Percentiles rank a stretch among this genome's conserved stretches.
These are phyloP conservation scores for Lumnitzera racemosa DNA, from an alignment of 345 rosid genomes.

Conservation along the genomic window DNA sequence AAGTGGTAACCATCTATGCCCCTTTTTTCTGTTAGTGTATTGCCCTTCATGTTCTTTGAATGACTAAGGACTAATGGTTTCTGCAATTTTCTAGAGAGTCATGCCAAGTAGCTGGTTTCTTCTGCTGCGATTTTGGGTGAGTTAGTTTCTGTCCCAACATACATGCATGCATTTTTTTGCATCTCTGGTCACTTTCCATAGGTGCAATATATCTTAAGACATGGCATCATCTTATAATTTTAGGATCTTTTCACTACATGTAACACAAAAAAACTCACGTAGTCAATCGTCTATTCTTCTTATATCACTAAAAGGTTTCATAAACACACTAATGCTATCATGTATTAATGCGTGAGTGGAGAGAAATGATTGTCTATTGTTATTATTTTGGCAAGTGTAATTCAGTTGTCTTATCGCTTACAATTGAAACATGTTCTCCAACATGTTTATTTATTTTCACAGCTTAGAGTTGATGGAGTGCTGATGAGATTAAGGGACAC, in stretches of 20 bases:
- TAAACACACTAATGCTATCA: too few relatives aligned
- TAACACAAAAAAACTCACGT: too few relatives aligned
- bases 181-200: too few relatives aligned
- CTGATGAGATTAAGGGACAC: constrained; percentile 96
- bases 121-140: constrained; percentile 93
- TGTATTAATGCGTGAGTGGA: too few relatives aligned
- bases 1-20: constrained; percentile 61
- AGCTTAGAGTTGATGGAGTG: constrained; percentile 98
- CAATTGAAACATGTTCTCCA: too few relatives aligned
- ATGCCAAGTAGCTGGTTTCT: constrained; percentile 98
- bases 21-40: constrained; percentile 1
- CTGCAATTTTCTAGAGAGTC: constrained; percentile 53
- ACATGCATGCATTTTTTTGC: too few relatives aligned
- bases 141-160: constrained; percentile 15
- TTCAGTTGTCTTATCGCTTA: too few relatives aligned
- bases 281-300: too few relatives aligned
- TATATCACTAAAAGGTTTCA: too few relatives aligned
- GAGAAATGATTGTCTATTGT: background rate
- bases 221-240: too few relatives aligned
- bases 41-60: background rate
- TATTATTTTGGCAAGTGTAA: background rate
- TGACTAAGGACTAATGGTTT: constrained; percentile 9
- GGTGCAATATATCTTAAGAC: too few relatives aligned
- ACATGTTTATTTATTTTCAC: constrained; percentile 12
- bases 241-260: too few relatives aligned